Percentiles rank a stretch among this genome's conserved stretches.
Conservation (phyloP, 176 grass and related monocot genomes). For the Puccinellia tenuiflora region DNA sequence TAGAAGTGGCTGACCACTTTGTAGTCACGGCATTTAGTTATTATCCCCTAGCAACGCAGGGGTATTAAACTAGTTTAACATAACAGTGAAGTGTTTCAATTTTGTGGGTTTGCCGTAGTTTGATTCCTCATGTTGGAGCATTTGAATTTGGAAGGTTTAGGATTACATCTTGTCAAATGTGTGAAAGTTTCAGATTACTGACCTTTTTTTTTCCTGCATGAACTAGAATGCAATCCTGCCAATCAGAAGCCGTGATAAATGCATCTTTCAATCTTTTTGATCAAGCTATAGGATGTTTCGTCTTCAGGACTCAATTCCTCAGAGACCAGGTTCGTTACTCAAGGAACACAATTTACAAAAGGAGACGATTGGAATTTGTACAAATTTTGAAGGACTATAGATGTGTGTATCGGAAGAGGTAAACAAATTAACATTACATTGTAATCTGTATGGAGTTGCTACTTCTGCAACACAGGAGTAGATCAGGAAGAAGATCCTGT, state of each 20-base stretch:
- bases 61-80: no score
- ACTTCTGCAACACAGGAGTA: neutral
- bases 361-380: neutral
- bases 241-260: neutral
- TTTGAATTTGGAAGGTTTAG: no score
- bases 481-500: conserved; percentile 11
- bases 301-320: neutral
- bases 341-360: neutral
- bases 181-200: neutral
- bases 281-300: neutral
- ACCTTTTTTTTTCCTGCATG: neutral
- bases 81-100: no score
- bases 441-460: neutral
- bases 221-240: neutral
- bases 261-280: neutral
- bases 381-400: neutral
- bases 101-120: no score
- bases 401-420: neutral
- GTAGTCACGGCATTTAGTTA: no score
- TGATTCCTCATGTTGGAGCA: no score
- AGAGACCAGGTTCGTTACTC: neutral
- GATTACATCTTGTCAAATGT: no score
- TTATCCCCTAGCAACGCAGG: no score
- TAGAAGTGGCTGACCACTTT: no score
- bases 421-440: neutral